Percentiles rank a stretch among this genome's conserved stretches.
phyloP scores from a whole-genome alignment of 1,284 basidiomycete species.

The Leccinum angustisporum region DNA sequence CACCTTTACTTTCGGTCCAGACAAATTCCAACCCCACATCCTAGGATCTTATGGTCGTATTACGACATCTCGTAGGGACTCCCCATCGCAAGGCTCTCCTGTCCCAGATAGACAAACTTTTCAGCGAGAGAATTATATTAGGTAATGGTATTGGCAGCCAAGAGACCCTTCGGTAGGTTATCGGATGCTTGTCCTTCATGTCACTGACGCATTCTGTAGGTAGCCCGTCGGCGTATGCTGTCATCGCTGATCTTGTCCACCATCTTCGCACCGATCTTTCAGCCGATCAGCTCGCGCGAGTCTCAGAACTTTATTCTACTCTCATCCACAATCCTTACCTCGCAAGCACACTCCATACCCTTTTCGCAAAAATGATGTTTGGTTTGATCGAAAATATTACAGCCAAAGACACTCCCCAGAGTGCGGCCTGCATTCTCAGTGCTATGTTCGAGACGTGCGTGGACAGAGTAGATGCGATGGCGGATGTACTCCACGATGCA shows the following conservation, averaged over 20 bases:
- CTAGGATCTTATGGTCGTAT: conserved; percentile 90
- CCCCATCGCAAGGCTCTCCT: conserved; percentile 82
- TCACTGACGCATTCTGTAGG: conserved; percentile 31
- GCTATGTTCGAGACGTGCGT: conserved; percentile 85
- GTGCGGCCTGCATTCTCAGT: conserved; percentile 65
- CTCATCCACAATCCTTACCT: conserved; percentile 90
- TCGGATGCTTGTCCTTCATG: background rate
- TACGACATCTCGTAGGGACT: conserved; percentile 87
- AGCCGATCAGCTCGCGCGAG: conserved; percentile 74
- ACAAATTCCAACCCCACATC: conserved; percentile 10
- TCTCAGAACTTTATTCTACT: conserved; percentile 85
- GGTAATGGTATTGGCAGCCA: conserved; percentile 81
- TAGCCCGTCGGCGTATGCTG: conserved; percentile 83
- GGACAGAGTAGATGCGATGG: conserved; percentile 85
- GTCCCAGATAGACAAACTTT: conserved; percentile 85
- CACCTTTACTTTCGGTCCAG: background rate
- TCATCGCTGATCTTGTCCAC: conserved; percentile 92
- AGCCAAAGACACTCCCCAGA: conserved; percentile 68
- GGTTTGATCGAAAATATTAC: conserved; percentile 86
- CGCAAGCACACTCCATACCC: conserved; percentile 80
- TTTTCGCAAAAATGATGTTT: conserved; percentile 93
- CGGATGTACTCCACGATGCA: conserved; percentile 63
- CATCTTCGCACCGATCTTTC: conserved; percentile 87
- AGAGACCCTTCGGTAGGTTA: conserved; percentile 74
- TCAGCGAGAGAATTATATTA: conserved; percentile 90